Evolutionary conservation across 1,284 basidiomycete species (phyloP).

Genomic region (Ceratobasidium sp.): DNA sequence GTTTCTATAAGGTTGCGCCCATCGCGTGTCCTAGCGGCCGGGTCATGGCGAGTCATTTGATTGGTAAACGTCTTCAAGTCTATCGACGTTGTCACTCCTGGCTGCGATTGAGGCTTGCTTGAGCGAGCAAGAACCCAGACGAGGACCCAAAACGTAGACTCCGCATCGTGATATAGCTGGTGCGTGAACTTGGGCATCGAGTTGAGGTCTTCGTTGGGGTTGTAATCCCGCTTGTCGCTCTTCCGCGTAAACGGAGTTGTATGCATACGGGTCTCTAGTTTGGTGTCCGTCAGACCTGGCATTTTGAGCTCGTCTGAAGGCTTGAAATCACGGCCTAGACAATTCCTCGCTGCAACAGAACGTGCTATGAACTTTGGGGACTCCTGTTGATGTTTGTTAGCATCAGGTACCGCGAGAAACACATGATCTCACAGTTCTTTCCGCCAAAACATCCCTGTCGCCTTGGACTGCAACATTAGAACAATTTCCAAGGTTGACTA

Average conservation of each 20-base stretch:
- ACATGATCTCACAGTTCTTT: constrained; percentile 7
- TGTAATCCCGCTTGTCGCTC: neutral
- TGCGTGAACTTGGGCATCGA: neutral
- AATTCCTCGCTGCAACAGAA: neutral
- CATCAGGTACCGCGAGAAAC: neutral
- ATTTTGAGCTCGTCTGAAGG: neutral
- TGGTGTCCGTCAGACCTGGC: neutral
- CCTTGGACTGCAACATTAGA: neutral
- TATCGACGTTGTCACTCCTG: neutral
- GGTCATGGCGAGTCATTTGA: neutral
- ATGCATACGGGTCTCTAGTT: no score
- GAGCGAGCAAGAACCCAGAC: constrained; percentile 26
- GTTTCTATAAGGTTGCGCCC: neutral
- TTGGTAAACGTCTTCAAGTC: neutral
- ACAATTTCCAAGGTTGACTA: constrained; percentile 16
- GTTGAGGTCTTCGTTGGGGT: no score
- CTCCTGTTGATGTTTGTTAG: neutral
- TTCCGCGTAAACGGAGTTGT: neutral
- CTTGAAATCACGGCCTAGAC: neutral
- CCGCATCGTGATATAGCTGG: constrained; percentile 24
- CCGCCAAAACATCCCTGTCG: constrained; percentile 3
- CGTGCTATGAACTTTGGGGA: constrained; percentile 22
- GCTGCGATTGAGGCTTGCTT: neutral
- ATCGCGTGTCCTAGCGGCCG: neutral
- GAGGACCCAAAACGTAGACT: constrained; percentile 24